A percentile compares a stretch with the other conserved stretches of the same genome.
Conservation (phyloP, 2,329 filamentous ascomycete genomes). For the Xylariaceae sp. region DNA sequence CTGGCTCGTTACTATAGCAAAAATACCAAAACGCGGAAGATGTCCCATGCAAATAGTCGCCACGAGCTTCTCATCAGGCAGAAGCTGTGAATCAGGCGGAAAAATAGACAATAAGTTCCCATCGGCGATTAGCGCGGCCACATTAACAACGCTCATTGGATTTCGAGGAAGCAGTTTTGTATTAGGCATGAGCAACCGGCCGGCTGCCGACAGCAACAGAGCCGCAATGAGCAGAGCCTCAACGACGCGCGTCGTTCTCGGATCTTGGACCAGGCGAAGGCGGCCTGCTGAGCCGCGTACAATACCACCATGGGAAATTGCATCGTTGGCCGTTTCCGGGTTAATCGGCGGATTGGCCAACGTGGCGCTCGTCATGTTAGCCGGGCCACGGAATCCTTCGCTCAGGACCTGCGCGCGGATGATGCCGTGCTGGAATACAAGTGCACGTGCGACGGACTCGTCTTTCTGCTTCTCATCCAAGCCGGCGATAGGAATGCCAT, state of each 20-base stretch:
- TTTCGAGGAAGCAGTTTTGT: background rate
- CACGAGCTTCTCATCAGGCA: too few relatives aligned
- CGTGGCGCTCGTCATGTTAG: background rate
- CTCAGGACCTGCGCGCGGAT: conserved; percentile 24
- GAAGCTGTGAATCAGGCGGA: too few relatives aligned
- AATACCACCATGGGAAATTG: background rate
- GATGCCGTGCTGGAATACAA: background rate
- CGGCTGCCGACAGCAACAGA: background rate
- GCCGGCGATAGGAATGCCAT: background rate
- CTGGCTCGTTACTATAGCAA: too few relatives aligned
- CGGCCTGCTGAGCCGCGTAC: background rate
- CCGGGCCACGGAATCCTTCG: background rate
- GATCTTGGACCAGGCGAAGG: background rate
- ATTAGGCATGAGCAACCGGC: background rate
- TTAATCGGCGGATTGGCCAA: background rate
- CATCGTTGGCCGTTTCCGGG: background rate
- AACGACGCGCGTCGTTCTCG: conserved; percentile 1
- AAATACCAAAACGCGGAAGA: too few relatives aligned
- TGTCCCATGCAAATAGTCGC: too few relatives aligned
- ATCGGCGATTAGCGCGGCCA: conserved; percentile 4
- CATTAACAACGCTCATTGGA: conserved; percentile 2
- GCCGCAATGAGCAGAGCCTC: conserved; percentile 2
- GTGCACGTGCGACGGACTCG: background rate
- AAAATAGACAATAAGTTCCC: conserved; percentile 2
- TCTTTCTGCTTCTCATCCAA: background rate